Evolutionary conservation across 331 rosid species (phyloP), one percentile per base, ranked within the genome.

Genomic region (Phaseolus coccineus): DNA sequence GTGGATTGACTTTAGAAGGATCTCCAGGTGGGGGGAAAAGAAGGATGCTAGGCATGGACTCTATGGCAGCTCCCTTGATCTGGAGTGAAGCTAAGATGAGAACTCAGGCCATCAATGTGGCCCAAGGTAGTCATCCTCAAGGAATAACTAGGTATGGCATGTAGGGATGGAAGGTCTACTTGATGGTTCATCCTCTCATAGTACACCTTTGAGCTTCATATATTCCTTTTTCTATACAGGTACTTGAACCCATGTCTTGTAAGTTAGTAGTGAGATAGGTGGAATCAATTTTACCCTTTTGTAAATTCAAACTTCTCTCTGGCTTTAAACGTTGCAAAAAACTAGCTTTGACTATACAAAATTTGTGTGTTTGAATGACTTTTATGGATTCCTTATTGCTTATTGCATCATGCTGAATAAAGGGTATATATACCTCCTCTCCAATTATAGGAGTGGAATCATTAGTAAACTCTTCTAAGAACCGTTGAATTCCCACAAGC

Each of bases 71-170:
- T 40, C 89, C 96, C 42, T 82, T 90, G 85, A 84, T 92, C 63
- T 92, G 97, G 98, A 82, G 82, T 52, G 96, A 90, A 83, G 91
- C 93, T 76, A 92, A 89, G 88, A 88, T 87, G 90, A 88, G 92
- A 89, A 78, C 85, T 83, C 94, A 84, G 77, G 97, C 88, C 76
- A 89, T 91, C 66, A 92, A 85, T 83, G 76, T 88, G 67, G 83
- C 86, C 19, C 93, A 89, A 81, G 87, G 82, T 52, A 88, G 85
- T 69, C 84, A 85, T 52, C 87, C 87, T 72, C 96, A 82, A 42
- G 86, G 89, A 39, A 81, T 87, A 53, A 69, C 91, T 33, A 87
- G 90, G 86, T 92, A 89, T 79, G 91, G 92, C 85, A 91, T 92
- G 80, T 92, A 89, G 87, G 84, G 79, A 59, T 72, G 79, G 68